phyloP scores from a whole-genome alignment of 805 yeast genomes.

The Metschnikowia arizonensis region DNA sequence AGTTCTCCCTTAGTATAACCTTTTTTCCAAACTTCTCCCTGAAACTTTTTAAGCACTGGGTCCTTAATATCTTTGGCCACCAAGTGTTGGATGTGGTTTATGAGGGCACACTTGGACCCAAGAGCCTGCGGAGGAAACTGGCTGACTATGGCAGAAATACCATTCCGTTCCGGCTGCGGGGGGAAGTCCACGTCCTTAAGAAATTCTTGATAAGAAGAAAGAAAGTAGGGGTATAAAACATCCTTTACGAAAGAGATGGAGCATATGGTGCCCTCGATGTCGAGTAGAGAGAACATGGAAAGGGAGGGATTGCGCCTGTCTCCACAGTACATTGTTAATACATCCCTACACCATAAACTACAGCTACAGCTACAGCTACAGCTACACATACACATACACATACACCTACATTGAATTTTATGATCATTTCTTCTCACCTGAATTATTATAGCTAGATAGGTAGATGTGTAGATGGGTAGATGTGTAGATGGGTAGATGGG shows the following conservation, averaged over 20 bases:
- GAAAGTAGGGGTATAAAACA: conserved; percentile 70
- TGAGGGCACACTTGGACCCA: conserved; percentile 29
- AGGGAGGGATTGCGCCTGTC: not conserved
- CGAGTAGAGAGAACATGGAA: conserved; percentile 44
- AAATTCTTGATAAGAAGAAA: conserved; percentile 43
- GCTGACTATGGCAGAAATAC: conserved; percentile 30
- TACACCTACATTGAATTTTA: too few species aligned
- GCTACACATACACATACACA: too few species aligned
- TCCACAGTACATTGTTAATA: too few species aligned
- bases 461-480: too few species aligned
- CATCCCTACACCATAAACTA: too few species aligned
- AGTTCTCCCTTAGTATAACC: conserved; percentile 80
- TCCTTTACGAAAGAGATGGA: conserved; percentile 88
- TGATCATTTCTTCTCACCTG: too few species aligned
- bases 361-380: too few species aligned
- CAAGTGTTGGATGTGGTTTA: conserved; percentile 49
- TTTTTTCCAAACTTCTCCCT: conserved; percentile 75
- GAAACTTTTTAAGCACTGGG: conserved; percentile 68
- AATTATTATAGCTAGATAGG: too few species aligned
- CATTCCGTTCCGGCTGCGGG: conserved; percentile 8
- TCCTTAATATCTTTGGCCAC: conserved; percentile 73
- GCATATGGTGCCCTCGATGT: conserved; percentile 91
- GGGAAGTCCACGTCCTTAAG: conserved; percentile 28
- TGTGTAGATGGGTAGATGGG: too few species aligned
- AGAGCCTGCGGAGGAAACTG: conserved; percentile 43